Base-by-base conservation (phyloP, 352 stramenopile genomes). In the Phytopythium oedochilum region DNA sequence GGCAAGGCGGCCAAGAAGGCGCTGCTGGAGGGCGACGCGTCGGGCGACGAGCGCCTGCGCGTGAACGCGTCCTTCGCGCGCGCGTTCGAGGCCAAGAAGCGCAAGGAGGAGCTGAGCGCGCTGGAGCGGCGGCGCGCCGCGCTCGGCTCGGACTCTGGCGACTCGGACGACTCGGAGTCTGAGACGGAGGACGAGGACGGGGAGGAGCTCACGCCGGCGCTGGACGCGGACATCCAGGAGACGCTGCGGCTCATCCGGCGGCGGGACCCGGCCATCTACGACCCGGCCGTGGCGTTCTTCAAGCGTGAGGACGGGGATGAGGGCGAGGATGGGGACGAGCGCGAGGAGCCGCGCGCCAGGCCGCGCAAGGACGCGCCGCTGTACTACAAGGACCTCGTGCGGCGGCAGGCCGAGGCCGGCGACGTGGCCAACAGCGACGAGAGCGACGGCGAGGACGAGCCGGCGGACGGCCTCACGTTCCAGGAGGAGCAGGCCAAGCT, bases 321-420 rank as follows among this genome's bases (percentile, higher is more conserved):
- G 1, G 56, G 60, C 14, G 42, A 59, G 17, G 68, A 65, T 10
- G 51, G 50, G 20, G 61, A 67, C 2, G 66, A 69, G 3, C 64
- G 63, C 5, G 59, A 63, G 7, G 45, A 61, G 5, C 54, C 61
- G 1, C n/a, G n/a, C n/a, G n/a, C n/a, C 55, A 61, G 9, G 51
- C 51, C 14, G 17, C 14, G 38, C 57, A 69, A 70, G 40, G 58
- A 55, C 9, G 64, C 67, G 22, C 85, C 85, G 28, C 55, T 92
- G 51, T 93, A 95, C 55, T 95, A 95, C 78, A 98, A 98, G 63
- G 96, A 99, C 78, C 73, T 99, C 29, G 78, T 98, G 39, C 82
- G 96, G 14, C 91, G 97, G 55, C 90, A 99, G 65, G 93, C 97
- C 45, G 88, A 99, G 20, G 89, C 79, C 0, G 87, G 85, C 1